phyloP scores from a whole-genome alignment of 2,329 filamentous ascomycete genomes.

The Bipolaris bicolor region DNA sequence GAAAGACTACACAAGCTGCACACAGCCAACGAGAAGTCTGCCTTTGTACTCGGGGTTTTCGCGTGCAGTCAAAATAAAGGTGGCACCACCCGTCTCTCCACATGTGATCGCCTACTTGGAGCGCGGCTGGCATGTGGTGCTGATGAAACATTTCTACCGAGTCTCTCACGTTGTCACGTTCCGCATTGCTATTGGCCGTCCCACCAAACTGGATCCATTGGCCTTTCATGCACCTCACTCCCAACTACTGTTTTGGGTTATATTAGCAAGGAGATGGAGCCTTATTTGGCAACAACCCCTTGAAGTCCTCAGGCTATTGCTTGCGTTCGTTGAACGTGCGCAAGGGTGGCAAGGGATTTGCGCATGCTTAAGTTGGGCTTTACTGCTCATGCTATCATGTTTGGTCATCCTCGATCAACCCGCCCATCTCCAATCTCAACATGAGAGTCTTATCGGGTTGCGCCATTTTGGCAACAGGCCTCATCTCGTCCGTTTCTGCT shows the following conservation, averaged over 20 bases:
- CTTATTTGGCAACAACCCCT: not conserved
- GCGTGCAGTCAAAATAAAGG: no score
- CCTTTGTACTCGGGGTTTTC: no score
- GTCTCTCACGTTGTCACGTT: conserved; percentile 30
- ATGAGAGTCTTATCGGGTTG: conserved; percentile 8
- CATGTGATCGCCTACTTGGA: no score
- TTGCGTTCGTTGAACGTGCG: not conserved
- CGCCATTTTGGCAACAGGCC: conserved; percentile 14
- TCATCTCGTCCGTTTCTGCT: conserved; percentile 13
- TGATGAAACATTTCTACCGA: not conserved
- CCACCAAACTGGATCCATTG: conserved; percentile 14
- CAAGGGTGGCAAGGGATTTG: not conserved
- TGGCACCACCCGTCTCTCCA: no score
- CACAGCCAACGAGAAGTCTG: no score
- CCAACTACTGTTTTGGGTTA: not conserved
- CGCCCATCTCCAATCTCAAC: not conserved
- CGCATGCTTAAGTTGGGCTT: conserved; percentile 4
- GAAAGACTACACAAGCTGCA: no score
- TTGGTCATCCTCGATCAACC: not conserved
- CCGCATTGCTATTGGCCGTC: conserved; percentile 19
- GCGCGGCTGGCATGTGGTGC: not conserved
- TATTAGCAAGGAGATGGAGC: not conserved
- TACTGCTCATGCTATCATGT: not conserved
- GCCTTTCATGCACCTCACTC: conserved; percentile 8
- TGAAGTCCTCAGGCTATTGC: not conserved